Evolutionary conservation across 1,284 basidiomycete genomes (phyloP).

Genomic region (Cystobasidium sp.): DNA sequence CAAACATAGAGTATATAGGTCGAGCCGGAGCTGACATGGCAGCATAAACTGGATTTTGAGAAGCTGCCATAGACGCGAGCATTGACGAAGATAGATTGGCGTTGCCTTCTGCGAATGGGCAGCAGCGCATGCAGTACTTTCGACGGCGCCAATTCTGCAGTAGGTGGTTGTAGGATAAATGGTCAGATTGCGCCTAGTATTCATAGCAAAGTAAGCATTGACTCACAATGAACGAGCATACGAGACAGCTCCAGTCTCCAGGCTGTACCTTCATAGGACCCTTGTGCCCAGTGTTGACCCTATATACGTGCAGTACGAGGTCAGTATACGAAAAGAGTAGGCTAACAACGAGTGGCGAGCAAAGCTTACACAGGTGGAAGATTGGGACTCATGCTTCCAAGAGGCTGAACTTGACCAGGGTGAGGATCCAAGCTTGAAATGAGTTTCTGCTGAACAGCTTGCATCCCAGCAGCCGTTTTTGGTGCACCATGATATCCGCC

Average conservation of each 20-base stretch:
- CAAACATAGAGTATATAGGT: neutral
- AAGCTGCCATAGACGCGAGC: neutral
- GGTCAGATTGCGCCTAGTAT: neutral
- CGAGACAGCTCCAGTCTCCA: constrained; percentile 38
- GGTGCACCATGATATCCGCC: neutral
- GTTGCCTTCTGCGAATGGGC: constrained; percentile 38
- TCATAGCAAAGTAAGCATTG: neutral
- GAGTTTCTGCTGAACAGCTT: neutral
- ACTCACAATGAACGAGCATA: constrained; percentile 36
- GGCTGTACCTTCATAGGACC: constrained; percentile 43
- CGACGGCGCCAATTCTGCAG: constrained; percentile 41
- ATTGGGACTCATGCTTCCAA: neutral
- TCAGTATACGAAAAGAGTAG: neutral
- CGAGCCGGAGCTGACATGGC: neutral
- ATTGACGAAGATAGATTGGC: neutral
- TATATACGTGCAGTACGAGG: neutral
- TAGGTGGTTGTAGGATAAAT: neutral
- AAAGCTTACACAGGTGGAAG: constrained; percentile 25
- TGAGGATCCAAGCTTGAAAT: constrained; percentile 14
- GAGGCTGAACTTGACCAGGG: constrained; percentile 10
- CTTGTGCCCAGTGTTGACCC: constrained; percentile 37
- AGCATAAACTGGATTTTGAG: neutral
- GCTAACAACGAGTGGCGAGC: neutral
- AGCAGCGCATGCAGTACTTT: constrained; percentile 44
- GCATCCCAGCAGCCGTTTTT: neutral